Base-by-base conservation (phyloP, 306 rosid species). In the Luffa aegyptiaca region DNA sequence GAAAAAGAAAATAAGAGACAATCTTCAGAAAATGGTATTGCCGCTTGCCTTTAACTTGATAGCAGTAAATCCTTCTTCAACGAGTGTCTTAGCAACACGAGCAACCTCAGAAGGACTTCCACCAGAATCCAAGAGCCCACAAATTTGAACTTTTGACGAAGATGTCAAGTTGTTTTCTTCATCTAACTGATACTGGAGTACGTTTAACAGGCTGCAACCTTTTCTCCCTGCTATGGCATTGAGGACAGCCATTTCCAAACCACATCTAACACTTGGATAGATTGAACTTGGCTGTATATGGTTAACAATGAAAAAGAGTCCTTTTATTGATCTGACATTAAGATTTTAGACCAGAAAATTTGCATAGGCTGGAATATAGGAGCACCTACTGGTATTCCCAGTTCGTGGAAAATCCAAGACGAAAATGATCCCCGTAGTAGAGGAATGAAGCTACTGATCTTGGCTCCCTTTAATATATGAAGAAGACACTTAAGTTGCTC, bases 181-280 rank as follows among this genome's bases (percentile, higher is more conserved):
- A 68, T 72, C 86, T 78, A 68, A 86, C 61, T 48, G 76, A 81
- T 85, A 85, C 85, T 85, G 87, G 35, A 92, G 85, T 87, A 84
- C 80, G 80, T 87, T 85, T 69, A 92, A 76, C 83, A 95, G 79
- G 83, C 82, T 88, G 74, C 89, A 88, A 82, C 88, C 86, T 76
- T 88, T 87, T 63, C 88, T 87, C 76, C 83, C 76, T 48, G 96
- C 97, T 77, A 95, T 85, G 80, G 93, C 97, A 90, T 91, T 90
- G 73, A 95, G 95, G 85, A 95, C 85, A 72, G 97, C 97, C 98
- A 95, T 90, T 90, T 95, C 98, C 90, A 95, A 85, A 84, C 98
- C 98, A 89, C 98, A 95, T 90, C 97, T 90, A 79, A 95, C 96
- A 83, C 97, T 95, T 56, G 98, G 97, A 86, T 90, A 88, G 87